These are phyloP conservation scores for Cardamine occulta DNA, from an alignment of 345 rosid species.

Conservation along the genomic window DNA sequence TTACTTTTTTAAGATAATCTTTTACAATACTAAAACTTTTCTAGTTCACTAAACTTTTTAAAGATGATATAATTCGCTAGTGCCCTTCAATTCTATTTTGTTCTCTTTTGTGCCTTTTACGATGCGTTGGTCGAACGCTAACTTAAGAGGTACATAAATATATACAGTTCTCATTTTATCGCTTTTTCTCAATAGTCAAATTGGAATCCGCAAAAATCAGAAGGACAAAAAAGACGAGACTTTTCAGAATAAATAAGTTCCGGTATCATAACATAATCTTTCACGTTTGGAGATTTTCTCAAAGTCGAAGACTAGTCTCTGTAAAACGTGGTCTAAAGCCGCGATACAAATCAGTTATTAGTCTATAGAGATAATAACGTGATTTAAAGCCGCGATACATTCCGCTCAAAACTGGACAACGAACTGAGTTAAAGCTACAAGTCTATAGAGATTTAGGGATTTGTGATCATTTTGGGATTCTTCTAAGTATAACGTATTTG, in stretches of 20 bases:
- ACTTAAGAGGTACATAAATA: background rate
- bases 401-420: background rate
- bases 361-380: background rate
- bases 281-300: constrained; percentile 5
- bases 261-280: constrained; percentile 10
- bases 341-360: no score
- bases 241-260: background rate
- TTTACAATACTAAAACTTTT: background rate
- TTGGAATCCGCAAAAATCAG: constrained; percentile 2
- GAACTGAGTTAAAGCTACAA: constrained; percentile 22
- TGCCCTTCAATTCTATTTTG: background rate
- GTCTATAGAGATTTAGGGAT: background rate
- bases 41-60: background rate
- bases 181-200: background rate
- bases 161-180: background rate
- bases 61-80: background rate
- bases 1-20: background rate
- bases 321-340: constrained; percentile 6
- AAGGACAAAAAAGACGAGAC: background rate
- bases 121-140: constrained; percentile 43
- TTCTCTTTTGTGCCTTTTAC: background rate
- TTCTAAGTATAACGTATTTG: constrained; percentile 70
- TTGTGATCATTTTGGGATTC: constrained; percentile 45
- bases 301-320: background rate
- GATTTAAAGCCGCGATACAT: background rate